Evolutionary conservation across 2,329 filamentous ascomycete species (phyloP).

Genomic region (Aspergillus melleus): DNA sequence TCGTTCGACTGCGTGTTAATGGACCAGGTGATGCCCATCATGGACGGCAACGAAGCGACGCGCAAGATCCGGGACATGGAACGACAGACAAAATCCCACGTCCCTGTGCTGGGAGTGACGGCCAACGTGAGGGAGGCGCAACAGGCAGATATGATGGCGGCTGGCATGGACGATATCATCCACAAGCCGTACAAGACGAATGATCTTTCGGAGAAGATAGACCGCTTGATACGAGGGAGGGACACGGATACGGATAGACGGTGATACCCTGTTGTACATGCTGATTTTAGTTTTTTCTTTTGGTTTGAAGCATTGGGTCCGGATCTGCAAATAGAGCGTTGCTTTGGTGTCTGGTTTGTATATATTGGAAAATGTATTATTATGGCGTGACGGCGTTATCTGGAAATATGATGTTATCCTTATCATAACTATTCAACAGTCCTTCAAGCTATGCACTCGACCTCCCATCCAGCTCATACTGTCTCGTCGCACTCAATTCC

Average conservation of each 20-base stretch:
- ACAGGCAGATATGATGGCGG: slow-evolving; percentile 67
- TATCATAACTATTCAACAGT: no score
- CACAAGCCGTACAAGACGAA: slow-evolving; percentile 77
- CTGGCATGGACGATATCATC: slow-evolving; percentile 76
- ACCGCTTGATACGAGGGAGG: slow-evolving; percentile 46
- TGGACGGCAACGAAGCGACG: slow-evolving; percentile 77
- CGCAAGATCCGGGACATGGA: slow-evolving; percentile 69
- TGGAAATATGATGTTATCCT: no score
- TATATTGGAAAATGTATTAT: not conserved
- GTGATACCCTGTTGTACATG: not conserved
- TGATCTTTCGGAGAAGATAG: slow-evolving; percentile 68
- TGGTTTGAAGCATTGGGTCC: not conserved
- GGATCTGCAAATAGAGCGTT: not conserved
- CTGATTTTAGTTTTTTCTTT: no score
- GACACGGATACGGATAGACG: not conserved
- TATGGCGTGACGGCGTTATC: no score
- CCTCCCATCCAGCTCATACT: not conserved
- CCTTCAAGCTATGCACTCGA: not conserved
- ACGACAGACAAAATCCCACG: slow-evolving; percentile 37
- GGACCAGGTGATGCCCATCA: slow-evolving; percentile 82
- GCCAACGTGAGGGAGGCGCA: slow-evolving; percentile 76
- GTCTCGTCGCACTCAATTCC: not conserved
- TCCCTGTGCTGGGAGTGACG: slow-evolving; percentile 50
- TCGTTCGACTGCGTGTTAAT: slow-evolving; percentile 67
- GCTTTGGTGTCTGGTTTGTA: not conserved